These are phyloP conservation scores for Cavenderia fasciculata DNA, from an alignment of 78 protist species.

Conservation along the genomic window DNA sequence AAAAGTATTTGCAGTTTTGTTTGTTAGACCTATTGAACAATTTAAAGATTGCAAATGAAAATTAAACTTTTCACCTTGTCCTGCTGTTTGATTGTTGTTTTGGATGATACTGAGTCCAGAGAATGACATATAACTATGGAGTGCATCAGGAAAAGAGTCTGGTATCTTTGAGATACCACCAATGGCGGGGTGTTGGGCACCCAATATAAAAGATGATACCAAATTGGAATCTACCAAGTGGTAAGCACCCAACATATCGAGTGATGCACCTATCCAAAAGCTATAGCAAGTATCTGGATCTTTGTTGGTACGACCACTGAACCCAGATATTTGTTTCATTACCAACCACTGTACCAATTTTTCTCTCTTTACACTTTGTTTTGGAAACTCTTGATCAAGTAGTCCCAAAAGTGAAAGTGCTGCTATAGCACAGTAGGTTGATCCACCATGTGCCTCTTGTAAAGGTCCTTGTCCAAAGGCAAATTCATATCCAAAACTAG, in stretches of 20 bases:
- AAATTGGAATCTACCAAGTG: constrained; percentile 16
- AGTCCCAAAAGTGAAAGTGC: constrained; percentile 76
- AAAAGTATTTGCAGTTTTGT: too few species aligned
- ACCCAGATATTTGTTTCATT: constrained; percentile 88
- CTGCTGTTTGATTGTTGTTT: too few species aligned
- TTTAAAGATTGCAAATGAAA: too few species aligned
- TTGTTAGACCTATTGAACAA: too few species aligned
- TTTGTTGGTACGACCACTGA: constrained; percentile 97
- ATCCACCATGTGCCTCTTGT: constrained; percentile 91
- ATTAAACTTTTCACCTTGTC: too few species aligned
- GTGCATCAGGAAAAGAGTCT: constrained; percentile 35
- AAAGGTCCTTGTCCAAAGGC: constrained; percentile 85
- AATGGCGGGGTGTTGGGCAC: constrained; percentile 43
- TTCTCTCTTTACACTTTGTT: too few species aligned
- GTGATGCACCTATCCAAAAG: constrained; percentile 96
- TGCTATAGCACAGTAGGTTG: constrained; percentile 88
- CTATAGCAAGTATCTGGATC: constrained; percentile 97
- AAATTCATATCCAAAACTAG: constrained; percentile 57
- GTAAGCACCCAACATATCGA: constrained; percentile 34
- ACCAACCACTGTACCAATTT: constrained; percentile 56
- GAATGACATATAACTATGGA: constrained; percentile 77
- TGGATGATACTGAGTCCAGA: constrained; percentile 56
- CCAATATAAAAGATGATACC: constrained; percentile 6
- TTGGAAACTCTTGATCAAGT: constrained; percentile 3
- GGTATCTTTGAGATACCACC: constrained; percentile 77